Percentiles rank a stretch among this genome's conserved stretches.
Conservation (phyloP, 2,329 filamentous ascomycete species). For the Penicillium sp. region DNA sequence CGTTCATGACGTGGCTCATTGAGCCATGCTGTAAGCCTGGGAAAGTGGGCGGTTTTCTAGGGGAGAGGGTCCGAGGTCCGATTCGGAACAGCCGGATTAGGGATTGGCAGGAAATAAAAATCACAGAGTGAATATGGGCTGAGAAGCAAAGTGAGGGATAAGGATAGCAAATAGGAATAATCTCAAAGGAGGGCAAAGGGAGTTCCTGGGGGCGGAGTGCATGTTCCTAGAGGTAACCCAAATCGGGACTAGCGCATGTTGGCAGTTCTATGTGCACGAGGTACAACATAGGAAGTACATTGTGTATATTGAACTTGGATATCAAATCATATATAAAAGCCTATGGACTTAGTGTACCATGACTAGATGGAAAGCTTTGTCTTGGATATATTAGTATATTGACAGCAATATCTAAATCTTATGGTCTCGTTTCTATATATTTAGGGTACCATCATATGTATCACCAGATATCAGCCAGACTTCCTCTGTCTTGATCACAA, state of each 20-base stretch:
- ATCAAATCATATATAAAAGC: not conserved
- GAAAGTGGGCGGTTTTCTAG: slow-evolving; percentile 7
- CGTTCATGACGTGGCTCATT: slow-evolving; percentile 29
- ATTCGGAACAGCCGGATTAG: slow-evolving; percentile 10
- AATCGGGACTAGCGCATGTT: slow-evolving; percentile 21
- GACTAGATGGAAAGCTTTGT: not conserved
- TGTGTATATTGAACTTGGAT: too few relatives aligned
- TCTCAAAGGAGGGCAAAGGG: slow-evolving; percentile 12
- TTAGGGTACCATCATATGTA: not conserved
- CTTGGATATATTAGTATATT: not conserved
- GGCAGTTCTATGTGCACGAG: slow-evolving; percentile 3
- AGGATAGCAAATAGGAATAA: slow-evolving; percentile 12
- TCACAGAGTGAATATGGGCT: not conserved
- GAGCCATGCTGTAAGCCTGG: slow-evolving; percentile 27
- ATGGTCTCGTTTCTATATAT: too few relatives aligned
- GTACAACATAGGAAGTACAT: not conserved
- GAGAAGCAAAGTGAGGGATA: slow-evolving; percentile 11
- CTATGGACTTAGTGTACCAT: too few relatives aligned
- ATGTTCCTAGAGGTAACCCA: slow-evolving; percentile 14
- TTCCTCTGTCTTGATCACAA: not conserved
- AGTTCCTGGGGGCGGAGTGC: slow-evolving; percentile 15
- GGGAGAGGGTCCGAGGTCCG: not conserved
- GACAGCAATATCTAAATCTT: too few relatives aligned
- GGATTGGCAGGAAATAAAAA: not conserved
- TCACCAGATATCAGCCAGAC: too few relatives aligned